Percentiles rank a stretch among this genome's conserved stretches.
Conservation (phyloP, 2,329 filamentous ascomycete species). For the Metarhizium album region DNA sequence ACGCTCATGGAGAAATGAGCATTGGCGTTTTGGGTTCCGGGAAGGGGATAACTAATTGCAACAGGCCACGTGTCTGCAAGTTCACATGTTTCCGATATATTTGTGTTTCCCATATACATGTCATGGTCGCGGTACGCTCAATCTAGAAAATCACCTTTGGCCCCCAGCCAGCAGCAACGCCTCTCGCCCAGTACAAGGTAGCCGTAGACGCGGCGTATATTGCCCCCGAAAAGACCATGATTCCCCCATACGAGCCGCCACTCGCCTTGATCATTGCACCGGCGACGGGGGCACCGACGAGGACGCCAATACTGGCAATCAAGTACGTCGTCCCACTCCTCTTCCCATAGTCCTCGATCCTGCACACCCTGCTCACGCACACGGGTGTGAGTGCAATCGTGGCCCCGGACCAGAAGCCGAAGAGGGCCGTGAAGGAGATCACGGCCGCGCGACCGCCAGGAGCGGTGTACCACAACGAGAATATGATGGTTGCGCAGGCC, state of each 20-base stretch:
- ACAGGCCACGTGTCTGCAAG: not conserved
- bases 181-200: slow-evolving; percentile 5
- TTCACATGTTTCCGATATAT: not conserved
- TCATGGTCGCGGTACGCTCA: not conserved
- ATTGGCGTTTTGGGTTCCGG: not conserved
- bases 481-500: slow-evolving; percentile 22
- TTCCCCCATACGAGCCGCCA: slow-evolving; percentile 3
- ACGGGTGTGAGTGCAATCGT: slow-evolving; percentile 63
- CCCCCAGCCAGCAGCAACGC: slow-evolving; percentile 6
- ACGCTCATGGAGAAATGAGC: not conserved
- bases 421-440: slow-evolving; percentile 51
- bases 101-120: not conserved
- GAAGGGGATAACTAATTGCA: not conserved
- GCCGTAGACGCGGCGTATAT: slow-evolving; percentile 5
- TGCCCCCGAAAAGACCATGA: slow-evolving; percentile 8
- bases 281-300: slow-evolving; percentile 49
- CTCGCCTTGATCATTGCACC: slow-evolving; percentile 37
- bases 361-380: slow-evolving; percentile 60
- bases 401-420: slow-evolving; percentile 60
- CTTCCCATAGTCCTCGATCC: slow-evolving; percentile 56
- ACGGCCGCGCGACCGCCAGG: slow-evolving; percentile 32
- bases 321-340: slow-evolving; percentile 63
- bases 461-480: not conserved
- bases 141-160: slow-evolving; percentile 5
- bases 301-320: slow-evolving; percentile 48